Evolutionary conservation across 176 grass and related monocot genomes (phyloP).

Genomic region (Oryza glaberrima): DNA sequence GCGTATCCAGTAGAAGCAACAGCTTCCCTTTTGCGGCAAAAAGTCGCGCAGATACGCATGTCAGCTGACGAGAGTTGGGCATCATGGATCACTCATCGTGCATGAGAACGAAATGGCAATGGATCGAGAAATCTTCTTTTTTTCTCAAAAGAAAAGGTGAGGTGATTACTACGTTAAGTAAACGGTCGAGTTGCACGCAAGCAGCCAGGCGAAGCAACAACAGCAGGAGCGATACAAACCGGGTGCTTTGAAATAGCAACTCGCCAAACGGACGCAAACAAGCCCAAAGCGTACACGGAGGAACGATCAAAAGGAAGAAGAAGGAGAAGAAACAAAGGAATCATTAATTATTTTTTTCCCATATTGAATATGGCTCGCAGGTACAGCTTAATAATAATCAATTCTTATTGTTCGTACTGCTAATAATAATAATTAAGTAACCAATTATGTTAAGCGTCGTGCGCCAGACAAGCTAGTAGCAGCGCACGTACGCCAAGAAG

Average conservation of each 20-base stretch:
- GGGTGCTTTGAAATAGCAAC: conserved; percentile 40
- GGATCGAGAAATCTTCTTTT: neutral
- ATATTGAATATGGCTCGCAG: conserved; percentile 40
- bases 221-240: conserved; percentile 49
- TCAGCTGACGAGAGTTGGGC: conserved; percentile 17
- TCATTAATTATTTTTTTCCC: conserved; percentile 23
- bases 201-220: conserved; percentile 52
- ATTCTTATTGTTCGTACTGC: conserved; percentile 17
- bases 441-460: conserved; percentile 25
- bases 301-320: neutral
- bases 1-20: conserved; percentile 25
- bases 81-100: neutral
- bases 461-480: neutral
- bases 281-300: conserved; percentile 38
- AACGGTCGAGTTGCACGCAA: conserved; percentile 36
- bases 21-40: conserved; percentile 27
- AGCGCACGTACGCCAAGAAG: conserved; percentile 4
- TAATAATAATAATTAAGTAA: neutral
- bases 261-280: conserved; percentile 50
- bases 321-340: neutral
- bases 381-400: conserved; percentile 34
- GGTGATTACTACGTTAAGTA: conserved; percentile 25
- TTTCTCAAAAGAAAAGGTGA: neutral
- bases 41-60: neutral
- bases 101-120: conserved; percentile 26